These are phyloP conservation scores for Stagonosporopsis cucurbitacearum DNA, from an alignment of 2,329 filamentous ascomycete species.

Conservation along the genomic window DNA sequence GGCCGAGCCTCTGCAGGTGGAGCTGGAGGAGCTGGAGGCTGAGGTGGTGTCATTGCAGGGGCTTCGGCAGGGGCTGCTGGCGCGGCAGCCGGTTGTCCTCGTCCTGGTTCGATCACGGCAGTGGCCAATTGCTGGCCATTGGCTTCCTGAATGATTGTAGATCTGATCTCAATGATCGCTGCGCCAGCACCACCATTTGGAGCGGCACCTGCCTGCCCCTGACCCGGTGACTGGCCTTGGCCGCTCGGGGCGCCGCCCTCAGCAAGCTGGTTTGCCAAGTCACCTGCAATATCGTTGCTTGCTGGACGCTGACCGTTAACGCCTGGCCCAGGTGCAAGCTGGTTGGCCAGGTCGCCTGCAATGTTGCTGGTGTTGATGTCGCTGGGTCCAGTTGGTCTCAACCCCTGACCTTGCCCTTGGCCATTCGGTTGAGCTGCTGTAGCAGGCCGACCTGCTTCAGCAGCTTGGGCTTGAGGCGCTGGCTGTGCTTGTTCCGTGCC, in stretches of 20 bases:
- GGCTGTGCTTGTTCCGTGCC: background rate
- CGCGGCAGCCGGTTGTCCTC: conserved; percentile 14
- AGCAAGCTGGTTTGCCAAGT: conserved; percentile 15
- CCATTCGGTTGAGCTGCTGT: conserved; percentile 3
- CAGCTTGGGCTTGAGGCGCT: background rate
- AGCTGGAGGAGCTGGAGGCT: conserved; percentile 5
- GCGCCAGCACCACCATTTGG: conserved; percentile 5
- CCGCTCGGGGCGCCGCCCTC: background rate
- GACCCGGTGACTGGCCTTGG: conserved; percentile 17
- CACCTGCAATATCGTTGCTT: conserved; percentile 10
- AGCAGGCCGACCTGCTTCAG: conserved; percentile 1
- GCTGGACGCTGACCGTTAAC: conserved; percentile 9
- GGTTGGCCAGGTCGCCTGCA: conserved; percentile 27
- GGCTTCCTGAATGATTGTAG: conserved; percentile 20
- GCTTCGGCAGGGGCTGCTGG: conserved; percentile 8
- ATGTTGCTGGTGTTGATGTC: conserved; percentile 20
- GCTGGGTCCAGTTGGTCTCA: conserved; percentile 7
- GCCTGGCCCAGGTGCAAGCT: conserved; percentile 24
- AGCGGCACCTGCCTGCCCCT: conserved; percentile 16
- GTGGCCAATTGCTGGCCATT: conserved; percentile 18
- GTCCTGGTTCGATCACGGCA: conserved; percentile 15
- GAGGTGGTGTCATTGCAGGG: conserved; percentile 4
- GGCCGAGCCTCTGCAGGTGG: conserved; percentile 11
- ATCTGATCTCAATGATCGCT: conserved; percentile 19
- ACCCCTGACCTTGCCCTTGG: conserved; percentile 8